Conservation (phyloP, 371 early-diverging fungal species). For the Rhizopus sp. region DNA sequence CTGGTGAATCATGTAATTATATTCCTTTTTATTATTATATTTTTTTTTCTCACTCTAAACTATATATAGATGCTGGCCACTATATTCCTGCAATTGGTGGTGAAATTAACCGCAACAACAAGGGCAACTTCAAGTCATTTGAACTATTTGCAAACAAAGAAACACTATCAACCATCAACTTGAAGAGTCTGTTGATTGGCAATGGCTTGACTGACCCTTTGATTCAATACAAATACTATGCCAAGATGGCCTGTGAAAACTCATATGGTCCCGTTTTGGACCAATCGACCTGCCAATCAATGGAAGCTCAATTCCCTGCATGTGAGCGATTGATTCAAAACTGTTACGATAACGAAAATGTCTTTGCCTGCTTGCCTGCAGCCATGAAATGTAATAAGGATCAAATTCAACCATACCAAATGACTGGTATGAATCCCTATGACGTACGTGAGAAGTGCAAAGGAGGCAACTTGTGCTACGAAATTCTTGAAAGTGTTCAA, state of each 20-base stretch:
- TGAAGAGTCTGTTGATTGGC: slow-evolving; percentile 83
- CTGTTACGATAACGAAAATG: slow-evolving; percentile 80
- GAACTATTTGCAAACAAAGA: slow-evolving; percentile 36
- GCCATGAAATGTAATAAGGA: slow-evolving; percentile 85
- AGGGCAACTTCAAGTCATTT: slow-evolving; percentile 40
- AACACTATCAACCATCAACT: slow-evolving; percentile 63
- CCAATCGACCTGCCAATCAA: slow-evolving; percentile 64
- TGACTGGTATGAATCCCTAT: slow-evolving; percentile 76
- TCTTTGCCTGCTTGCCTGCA: slow-evolving; percentile 85
- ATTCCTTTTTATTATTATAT: background rate
- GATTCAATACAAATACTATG: slow-evolving; percentile 89
- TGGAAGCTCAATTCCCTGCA: slow-evolving; percentile 72
- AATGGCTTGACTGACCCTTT: slow-evolving; percentile 92
- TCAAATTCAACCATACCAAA: slow-evolving; percentile 60
- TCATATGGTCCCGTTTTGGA: slow-evolving; percentile 74
- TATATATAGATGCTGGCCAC: slow-evolving; percentile 66
- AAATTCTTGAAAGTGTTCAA: slow-evolving; percentile 77
- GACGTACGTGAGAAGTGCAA: slow-evolving; percentile 82
- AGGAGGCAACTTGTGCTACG: slow-evolving; percentile 79
- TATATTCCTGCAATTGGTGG: slow-evolving; percentile 81
- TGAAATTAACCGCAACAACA: slow-evolving; percentile 70
- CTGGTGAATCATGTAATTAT: slow-evolving; percentile 51
- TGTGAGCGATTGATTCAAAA: slow-evolving; percentile 80
- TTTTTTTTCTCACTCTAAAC: background rate
- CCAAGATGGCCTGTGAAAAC: slow-evolving; percentile 84